Conservation (phyloP, 108 stramenopile species). For the Asterionellopsis glacialis region DNA sequence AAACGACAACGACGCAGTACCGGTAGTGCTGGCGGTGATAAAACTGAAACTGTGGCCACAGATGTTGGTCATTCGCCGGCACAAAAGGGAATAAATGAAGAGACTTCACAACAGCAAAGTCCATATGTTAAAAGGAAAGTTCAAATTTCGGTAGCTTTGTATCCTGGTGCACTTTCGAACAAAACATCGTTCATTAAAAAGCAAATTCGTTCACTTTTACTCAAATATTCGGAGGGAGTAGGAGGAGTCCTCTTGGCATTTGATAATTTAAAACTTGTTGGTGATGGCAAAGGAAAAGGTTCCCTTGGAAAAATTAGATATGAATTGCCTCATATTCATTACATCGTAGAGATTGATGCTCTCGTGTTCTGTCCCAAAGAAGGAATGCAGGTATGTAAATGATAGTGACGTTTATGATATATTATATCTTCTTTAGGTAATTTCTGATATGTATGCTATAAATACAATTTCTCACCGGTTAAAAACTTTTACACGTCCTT, state of each 20-base stretch:
- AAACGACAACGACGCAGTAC: no score
- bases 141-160: constrained; percentile 35
- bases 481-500: neutral
- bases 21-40: neutral
- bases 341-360: constrained; percentile 38
- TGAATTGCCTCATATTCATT: constrained; percentile 59
- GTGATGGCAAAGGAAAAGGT: constrained; percentile 21
- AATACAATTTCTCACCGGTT: neutral
- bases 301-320: constrained; percentile 35
- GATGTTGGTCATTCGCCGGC: neutral
- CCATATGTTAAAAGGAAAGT: neutral
- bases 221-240: constrained; percentile 44
- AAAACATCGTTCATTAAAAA: constrained; percentile 17
- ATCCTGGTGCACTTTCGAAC: constrained; percentile 34
- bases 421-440: no score
- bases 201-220: constrained; percentile 22
- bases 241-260: constrained; percentile 44
- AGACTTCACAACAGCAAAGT: neutral
- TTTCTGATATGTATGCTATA: no score
- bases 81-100: neutral
- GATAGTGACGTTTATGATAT: no score
- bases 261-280: constrained; percentile 30
- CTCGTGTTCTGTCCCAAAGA: constrained; percentile 37
- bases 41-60: neutral
- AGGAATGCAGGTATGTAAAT: constrained; percentile 28